Base-by-base conservation (phyloP, 345 rosid species). In the Eucalyptus pauciflora region DNA sequence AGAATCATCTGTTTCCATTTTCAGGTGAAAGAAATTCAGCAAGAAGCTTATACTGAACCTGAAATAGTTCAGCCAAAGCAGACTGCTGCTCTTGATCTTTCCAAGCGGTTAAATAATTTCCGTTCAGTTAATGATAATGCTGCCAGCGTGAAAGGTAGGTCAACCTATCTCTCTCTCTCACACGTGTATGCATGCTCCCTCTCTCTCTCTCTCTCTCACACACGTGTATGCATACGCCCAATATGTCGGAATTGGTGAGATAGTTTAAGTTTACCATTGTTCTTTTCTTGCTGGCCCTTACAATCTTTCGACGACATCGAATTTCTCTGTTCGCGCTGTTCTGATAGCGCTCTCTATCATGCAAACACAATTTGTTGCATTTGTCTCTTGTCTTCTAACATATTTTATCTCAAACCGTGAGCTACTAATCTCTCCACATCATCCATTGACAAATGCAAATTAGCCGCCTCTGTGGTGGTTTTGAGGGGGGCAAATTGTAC, bases 1-100 rank as follows among this genome's bases (percentile, higher is more conserved):
- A 69, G 88, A 45, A 58, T 79, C 27, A 29, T 58, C 83, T 27
- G 87, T 86, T 46, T 89, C 45, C 54, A 56, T 50, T 91, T 88
- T 62, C 90, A 98, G 99, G 99, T 98, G 11, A 92, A 93, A 91
- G 99, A 95, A 93, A 98, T 98, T 88, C 93, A 96, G 91, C 97
- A 93, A 89, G 99, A 96, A 89, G 90, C 89, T 76, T 90, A 93
- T 91, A 89, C 87, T 16, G 94, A 95, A 89, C 93, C 94, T 49
- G 94, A 93, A 89, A 92, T 88, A 5, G 91, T 91, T 43, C 93
- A 91, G 87, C 93, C 92, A 89, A 96, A 93, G 92, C 97, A 94
- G 93, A 94, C 95, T 86, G 96, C 96, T 24, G 97, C 96, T 5
- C 91, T 94, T 90, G 99, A 95, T 94, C 97, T 98, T 85, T 97